phyloP scores from a whole-genome alignment of 331 rosid species.

The Spiraea crenata region DNA sequence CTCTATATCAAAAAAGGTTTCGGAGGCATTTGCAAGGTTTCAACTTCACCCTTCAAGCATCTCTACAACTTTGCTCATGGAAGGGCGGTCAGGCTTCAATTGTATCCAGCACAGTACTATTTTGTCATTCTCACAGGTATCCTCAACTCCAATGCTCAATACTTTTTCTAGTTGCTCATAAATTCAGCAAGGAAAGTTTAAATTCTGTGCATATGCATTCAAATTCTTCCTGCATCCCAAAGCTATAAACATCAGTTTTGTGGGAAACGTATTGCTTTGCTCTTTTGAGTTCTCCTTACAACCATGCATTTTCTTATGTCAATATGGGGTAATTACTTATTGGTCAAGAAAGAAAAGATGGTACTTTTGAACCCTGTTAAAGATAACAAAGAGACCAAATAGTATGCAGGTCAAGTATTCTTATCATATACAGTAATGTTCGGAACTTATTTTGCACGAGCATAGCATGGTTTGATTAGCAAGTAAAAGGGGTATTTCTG shows the following conservation, averaged over 20 bases:
- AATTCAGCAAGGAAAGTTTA: neutral
- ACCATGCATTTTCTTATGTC: no score
- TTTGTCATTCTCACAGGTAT: neutral
- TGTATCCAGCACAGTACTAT: slow-evolving; percentile 6
- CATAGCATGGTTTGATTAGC: no score
- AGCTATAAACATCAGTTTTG: slow-evolving; percentile 14
- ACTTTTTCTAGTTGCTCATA: neutral
- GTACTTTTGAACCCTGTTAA: no score
- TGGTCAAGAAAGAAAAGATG: no score
- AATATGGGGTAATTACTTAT: no score
- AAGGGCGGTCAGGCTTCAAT: slow-evolving; percentile 11
- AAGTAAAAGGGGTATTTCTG: no score
- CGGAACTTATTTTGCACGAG: no score
- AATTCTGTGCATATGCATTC: neutral
- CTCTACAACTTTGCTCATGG: neutral
- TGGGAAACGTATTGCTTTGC: neutral
- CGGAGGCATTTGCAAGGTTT: neutral
- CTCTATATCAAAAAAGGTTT: neutral
- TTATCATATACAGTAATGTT: no score
- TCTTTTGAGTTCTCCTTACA: no score
- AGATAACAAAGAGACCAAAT: no score
- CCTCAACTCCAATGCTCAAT: neutral
- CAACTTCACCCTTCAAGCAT: slow-evolving; percentile 4
- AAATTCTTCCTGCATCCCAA: neutral
- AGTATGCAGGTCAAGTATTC: no score